phyloP scores from a whole-genome alignment of 2,329 filamentous ascomycete genomes.

The Paracoccidioides brasiliensis region DNA sequence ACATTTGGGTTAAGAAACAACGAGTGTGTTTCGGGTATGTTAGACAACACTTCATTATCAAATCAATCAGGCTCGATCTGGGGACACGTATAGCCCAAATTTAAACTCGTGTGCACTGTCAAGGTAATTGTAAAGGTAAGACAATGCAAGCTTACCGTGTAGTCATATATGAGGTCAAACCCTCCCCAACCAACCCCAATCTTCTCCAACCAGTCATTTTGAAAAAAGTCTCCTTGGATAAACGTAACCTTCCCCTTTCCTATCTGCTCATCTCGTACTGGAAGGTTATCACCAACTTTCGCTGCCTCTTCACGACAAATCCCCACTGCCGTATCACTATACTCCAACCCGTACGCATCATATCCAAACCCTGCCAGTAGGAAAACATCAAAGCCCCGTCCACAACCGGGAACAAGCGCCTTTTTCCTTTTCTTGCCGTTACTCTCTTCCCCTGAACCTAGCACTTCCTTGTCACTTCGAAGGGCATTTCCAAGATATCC shows the following conservation, averaged over 20 bases:
- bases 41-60: neutral
- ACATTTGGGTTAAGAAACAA: neutral
- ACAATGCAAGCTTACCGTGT: slow-evolving; percentile 37
- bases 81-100: neutral
- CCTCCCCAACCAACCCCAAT: slow-evolving; percentile 21
- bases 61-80: neutral
- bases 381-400: slow-evolving; percentile 67
- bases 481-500: slow-evolving; percentile 26
- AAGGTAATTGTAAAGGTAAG: too few species aligned
- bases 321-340: slow-evolving; percentile 39
- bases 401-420: slow-evolving; percentile 70
- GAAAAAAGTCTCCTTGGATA: slow-evolving; percentile 34
- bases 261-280: slow-evolving; percentile 21
- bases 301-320: slow-evolving; percentile 25
- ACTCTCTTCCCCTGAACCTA: slow-evolving; percentile 5
- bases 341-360: slow-evolving; percentile 63
- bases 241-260: slow-evolving; percentile 30
- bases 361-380: slow-evolving; percentile 63
- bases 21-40: neutral
- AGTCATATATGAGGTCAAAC: slow-evolving; percentile 47
- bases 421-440: slow-evolving; percentile 29
- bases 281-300: slow-evolving; percentile 23
- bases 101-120: neutral
- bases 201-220: slow-evolving; percentile 28
- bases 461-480: slow-evolving; percentile 17